Evolutionary conservation across 768 basidiomycete species (phyloP).

Genomic region (Fomitopsis serialis): DNA sequence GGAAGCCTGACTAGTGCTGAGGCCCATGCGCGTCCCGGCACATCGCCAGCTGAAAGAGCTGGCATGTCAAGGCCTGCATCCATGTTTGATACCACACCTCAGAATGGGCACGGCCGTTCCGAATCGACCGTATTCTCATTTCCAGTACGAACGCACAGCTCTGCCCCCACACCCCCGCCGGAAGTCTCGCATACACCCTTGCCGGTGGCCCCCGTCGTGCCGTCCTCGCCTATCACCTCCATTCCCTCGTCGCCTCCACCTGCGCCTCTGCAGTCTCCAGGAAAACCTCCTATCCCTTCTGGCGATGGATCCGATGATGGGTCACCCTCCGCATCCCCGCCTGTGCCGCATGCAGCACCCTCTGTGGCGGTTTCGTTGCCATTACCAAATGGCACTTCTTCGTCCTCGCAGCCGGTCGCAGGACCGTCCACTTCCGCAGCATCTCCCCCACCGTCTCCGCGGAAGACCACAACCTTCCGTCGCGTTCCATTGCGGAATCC

Average conservation of each 20-base stretch:
- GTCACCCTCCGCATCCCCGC: conserved; percentile 3
- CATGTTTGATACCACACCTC: conserved; percentile 15
- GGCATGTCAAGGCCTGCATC: conserved; percentile 14
- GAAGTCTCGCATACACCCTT: not conserved
- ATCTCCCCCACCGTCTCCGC: conserved; percentile 11
- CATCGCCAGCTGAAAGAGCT: conserved; percentile 3
- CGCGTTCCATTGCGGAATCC: conserved; percentile 36
- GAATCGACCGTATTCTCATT: not conserved
- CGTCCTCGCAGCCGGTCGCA: conserved; percentile 5
- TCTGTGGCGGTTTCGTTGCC: conserved; percentile 1
- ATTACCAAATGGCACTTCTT: conserved; percentile 1
- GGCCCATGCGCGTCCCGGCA: conserved; percentile 5
- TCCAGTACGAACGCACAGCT: not conserved
- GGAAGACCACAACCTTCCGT: conserved; percentile 48
- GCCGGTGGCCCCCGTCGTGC: not conserved
- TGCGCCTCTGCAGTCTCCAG: not conserved
- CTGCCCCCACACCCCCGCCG: not conserved
- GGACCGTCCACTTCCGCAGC: conserved; percentile 13
- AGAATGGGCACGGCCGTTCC: not conserved
- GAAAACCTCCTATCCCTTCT: not conserved
- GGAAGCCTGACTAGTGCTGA: conserved; percentile 11
- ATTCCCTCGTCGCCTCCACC: too few relatives aligned
- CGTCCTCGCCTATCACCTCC: not conserved
- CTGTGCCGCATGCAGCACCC: conserved; percentile 2
- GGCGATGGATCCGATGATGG: not conserved